A percentile compares a stretch with the other conserved stretches of the same genome.
These are phyloP conservation scores for Blepharisma stoltei DNA, from an alignment of 73 alveolate species.

Conservation along the genomic window DNA sequence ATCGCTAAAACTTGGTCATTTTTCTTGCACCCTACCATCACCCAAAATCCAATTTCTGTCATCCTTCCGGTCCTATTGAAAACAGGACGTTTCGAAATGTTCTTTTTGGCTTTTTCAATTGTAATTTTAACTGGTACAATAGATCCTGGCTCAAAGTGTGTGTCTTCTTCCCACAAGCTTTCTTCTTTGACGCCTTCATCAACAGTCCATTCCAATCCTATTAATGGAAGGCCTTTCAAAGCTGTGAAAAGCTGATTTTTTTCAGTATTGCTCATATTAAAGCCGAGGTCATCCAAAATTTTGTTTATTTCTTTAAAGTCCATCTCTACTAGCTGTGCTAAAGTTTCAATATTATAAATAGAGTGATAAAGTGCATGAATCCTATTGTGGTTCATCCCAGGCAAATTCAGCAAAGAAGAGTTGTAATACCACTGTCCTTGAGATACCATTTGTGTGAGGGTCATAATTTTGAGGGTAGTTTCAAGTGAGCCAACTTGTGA, in stretches of 20 bases:
- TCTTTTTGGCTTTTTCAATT: conserved; percentile 59
- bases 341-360: background rate
- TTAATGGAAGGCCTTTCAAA: conserved; percentile 57
- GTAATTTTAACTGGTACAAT: conserved; percentile 65
- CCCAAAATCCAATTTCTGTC: conserved; percentile 81
- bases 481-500: conserved; percentile 75
- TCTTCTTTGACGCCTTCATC: conserved; percentile 61
- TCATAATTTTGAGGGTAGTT: conserved; percentile 74
- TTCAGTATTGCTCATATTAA: conserved; percentile 51
- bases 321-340: conserved; percentile 14
- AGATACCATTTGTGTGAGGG: conserved; percentile 80
- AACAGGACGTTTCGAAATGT: conserved; percentile 49
- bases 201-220: conserved; percentile 64
- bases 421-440: conserved; percentile 90
- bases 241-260: conserved; percentile 46
- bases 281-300: conserved; percentile 36
- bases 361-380: background rate
- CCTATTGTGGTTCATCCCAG: conserved; percentile 30
- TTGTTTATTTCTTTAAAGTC: conserved; percentile 66
- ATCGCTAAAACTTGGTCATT: conserved; percentile 77
- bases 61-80: conserved; percentile 74
- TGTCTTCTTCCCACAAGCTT: conserved; percentile 59
- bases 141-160: conserved; percentile 66
- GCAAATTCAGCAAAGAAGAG: conserved; percentile 68
- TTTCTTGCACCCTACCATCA: conserved; percentile 70